Conservation (phyloP, 2,329 filamentous ascomycete species). For the Talaromyces sp. region DNA sequence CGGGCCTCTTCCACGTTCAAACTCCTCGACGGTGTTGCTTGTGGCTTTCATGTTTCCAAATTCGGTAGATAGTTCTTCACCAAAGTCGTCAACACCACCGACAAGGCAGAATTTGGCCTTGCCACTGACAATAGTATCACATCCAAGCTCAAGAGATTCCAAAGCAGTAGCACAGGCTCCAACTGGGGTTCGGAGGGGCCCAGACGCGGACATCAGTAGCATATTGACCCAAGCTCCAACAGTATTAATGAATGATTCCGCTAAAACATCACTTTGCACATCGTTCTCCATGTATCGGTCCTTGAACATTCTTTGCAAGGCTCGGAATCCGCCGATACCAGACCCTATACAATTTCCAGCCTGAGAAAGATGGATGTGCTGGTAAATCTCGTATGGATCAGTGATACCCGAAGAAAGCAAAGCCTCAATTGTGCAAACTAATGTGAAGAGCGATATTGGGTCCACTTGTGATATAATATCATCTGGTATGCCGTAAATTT, state of each 20-base stretch:
- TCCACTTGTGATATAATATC: conserved; percentile 98
- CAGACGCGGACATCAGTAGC: conserved; percentile 92
- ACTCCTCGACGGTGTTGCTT: conserved; percentile 93
- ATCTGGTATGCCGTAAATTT: conserved; percentile 90
- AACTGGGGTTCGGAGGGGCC: conserved; percentile 96
- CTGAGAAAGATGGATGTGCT: conserved; percentile 96
- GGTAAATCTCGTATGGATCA: conserved; percentile 98
- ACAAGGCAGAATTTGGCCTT: conserved; percentile 84
- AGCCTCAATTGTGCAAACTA: conserved; percentile 87
- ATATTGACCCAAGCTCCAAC: conserved; percentile 99
- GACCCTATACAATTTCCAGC: conserved; percentile 98
- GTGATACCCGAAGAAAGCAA: conserved; percentile 91
- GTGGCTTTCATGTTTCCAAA: conserved; percentile 99
- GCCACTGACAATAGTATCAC: conserved; percentile 96
- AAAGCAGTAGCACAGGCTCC: conserved; percentile 96
- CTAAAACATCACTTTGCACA: conserved; percentile 95
- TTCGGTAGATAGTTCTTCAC: conserved; percentile 97
- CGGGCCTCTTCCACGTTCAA: conserved; percentile 88
- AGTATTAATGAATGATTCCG: conserved; percentile 95
- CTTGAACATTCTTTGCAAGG: conserved; percentile 95
- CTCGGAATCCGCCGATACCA: conserved; percentile 89
- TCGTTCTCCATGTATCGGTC: conserved; percentile 95
- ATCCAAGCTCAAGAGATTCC: conserved; percentile 94
- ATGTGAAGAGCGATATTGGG: conserved; percentile 87
- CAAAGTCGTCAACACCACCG: conserved; percentile 98